Evolutionary conservation across 176 grass and related monocot genomes (phyloP).

Genomic region (Cenchrus fungigraminus): DNA sequence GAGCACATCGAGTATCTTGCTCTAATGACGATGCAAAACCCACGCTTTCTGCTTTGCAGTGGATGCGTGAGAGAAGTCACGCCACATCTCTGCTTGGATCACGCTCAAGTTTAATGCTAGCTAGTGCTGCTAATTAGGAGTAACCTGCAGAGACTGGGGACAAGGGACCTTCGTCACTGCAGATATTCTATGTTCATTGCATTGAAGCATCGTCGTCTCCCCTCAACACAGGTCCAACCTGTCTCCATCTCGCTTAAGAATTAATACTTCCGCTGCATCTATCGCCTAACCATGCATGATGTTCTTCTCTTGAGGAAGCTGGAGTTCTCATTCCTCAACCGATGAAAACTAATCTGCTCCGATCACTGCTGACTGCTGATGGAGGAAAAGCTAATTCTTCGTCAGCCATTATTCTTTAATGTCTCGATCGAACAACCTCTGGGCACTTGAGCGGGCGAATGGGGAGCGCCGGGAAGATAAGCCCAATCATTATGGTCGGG

Average conservation of each 20-base stretch:
- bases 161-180: neutral
- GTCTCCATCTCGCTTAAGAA: too few species aligned
- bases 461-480: neutral
- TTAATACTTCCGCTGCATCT: neutral
- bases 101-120: neutral
- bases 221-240: too few species aligned
- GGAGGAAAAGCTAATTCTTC: neutral
- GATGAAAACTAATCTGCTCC: neutral
- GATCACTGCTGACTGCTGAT: neutral
- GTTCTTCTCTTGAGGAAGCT: neutral
- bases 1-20: neutral
- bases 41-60: neutral
- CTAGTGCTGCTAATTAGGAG: neutral
- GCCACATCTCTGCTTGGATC: neutral
- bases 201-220: neutral
- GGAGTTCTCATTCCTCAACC: neutral
- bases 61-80: neutral
- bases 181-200: neutral
- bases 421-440: neutral
- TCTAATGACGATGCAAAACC: neutral
- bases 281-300: neutral
- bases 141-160: neutral
- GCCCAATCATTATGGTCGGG: slow-evolving; percentile 9
- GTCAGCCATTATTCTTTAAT: neutral
- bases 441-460: neutral